Conservation (phyloP, 345 rosid genomes). For the Reutealis trisperma region DNA sequence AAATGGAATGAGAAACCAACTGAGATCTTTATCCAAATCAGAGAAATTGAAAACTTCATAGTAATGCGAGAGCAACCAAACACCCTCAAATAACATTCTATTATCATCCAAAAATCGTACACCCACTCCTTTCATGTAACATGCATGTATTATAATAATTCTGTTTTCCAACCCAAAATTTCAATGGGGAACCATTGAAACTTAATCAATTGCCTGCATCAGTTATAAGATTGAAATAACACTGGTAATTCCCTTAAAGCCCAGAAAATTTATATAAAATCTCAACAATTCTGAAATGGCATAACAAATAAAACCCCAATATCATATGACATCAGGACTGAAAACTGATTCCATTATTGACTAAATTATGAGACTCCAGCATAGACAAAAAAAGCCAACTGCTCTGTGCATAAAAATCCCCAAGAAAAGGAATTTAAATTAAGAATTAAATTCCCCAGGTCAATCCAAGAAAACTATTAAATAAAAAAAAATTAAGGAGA, state of each 20-base stretch:
- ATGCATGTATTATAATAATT: background rate
- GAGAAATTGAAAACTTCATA: background rate
- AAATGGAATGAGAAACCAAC: conserved; percentile 3
- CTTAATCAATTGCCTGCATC: background rate
- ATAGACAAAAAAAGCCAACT: background rate
- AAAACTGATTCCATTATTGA: background rate
- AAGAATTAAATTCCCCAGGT: background rate
- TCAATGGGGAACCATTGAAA: background rate
- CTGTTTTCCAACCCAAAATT: background rate
- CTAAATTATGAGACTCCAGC: background rate
- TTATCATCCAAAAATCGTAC: too few relatives aligned
- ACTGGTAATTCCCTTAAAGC: background rate
- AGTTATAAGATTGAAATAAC: background rate
- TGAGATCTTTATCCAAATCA: background rate
- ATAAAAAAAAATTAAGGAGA: background rate
- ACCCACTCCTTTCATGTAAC: too few relatives aligned
- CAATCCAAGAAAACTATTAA: conserved; percentile 14
- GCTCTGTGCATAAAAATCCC: background rate
- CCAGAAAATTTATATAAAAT: background rate
- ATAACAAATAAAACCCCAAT: background rate
- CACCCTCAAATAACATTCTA: background rate
- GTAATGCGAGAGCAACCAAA: background rate
- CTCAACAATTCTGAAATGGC: background rate
- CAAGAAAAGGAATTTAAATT: background rate
- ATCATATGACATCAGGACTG: background rate